Conservation (phyloP, 495 filamentous ascomycete species). For the Peziza echinospora region DNA sequence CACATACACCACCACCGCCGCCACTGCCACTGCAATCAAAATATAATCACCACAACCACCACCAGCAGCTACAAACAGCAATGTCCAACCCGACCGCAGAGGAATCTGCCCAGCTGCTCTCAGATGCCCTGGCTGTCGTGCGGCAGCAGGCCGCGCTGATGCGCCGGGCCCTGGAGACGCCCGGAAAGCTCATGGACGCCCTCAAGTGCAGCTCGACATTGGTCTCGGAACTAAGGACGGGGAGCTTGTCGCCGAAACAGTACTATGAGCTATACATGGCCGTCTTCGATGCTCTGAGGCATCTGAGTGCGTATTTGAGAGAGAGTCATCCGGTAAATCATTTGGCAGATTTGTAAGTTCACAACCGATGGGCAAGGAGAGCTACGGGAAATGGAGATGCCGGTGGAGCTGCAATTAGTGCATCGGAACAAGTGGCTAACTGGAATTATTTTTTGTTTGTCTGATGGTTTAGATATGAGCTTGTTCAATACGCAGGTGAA, state of each 20-base stretch:
- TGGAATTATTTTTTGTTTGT: neutral
- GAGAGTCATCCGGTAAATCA: conserved; percentile 96
- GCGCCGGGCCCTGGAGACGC: conserved; percentile 92
- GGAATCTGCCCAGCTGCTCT: conserved; percentile 83
- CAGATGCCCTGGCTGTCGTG: conserved; percentile 90
- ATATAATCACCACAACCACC: no score
- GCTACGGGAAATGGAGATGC: neutral
- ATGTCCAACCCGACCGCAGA: no score
- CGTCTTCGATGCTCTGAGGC: conserved; percentile 90
- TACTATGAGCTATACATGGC: conserved; percentile 99
- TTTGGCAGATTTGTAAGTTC: conserved; percentile 60
- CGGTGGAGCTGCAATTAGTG: neutral
- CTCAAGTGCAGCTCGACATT: conserved; percentile 98
- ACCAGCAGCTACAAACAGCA: no score
- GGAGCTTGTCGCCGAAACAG: conserved; percentile 86
- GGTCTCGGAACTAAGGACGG: conserved; percentile 89
- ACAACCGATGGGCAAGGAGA: no score
- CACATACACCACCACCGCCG: no score
- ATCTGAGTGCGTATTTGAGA: conserved; percentile 85
- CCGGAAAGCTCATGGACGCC: conserved; percentile 98
- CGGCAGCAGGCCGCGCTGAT: conserved; percentile 88
- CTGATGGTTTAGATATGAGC: conserved; percentile 36
- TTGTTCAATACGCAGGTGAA: conserved; percentile 85
- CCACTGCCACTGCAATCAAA: no score
- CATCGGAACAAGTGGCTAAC: no score